Evolutionary conservation across 495 filamentous ascomycete genomes (phyloP).

Genomic region (Pseudevernia furfuracea): DNA sequence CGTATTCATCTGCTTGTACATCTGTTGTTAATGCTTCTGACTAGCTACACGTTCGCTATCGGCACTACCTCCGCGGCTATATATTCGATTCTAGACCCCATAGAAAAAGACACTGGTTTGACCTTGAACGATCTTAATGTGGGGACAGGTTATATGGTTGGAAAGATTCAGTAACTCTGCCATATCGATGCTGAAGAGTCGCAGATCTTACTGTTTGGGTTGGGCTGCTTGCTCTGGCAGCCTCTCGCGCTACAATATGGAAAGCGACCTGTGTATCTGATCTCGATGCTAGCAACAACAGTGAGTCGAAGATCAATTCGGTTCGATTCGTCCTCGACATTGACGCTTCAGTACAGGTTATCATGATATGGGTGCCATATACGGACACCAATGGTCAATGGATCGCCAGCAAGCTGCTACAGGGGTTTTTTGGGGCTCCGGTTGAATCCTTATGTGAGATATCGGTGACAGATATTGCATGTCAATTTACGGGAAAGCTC

Average conservation of each 20-base stretch:
- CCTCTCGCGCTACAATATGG: slow-evolving; percentile 59
- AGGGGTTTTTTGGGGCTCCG: slow-evolving; percentile 58
- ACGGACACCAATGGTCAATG: slow-evolving; percentile 51
- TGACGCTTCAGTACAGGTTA: slow-evolving; percentile 23
- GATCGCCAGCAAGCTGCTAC: slow-evolving; percentile 54
- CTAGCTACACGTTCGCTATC: slow-evolving; percentile 51
- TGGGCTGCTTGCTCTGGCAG: slow-evolving; percentile 63
- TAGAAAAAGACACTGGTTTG: slow-evolving; percentile 49
- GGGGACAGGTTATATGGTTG: slow-evolving; percentile 54
- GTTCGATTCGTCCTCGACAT: neutral
- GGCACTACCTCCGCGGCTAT: slow-evolving; percentile 54
- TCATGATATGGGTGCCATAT: slow-evolving; percentile 40
- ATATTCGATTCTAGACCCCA: slow-evolving; percentile 53
- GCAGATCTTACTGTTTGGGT: slow-evolving; percentile 51
- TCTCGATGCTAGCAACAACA: slow-evolving; percentile 49
- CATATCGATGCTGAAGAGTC: neutral
- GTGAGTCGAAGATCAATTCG: slow-evolving; percentile 26
- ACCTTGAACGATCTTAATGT: slow-evolving; percentile 47
- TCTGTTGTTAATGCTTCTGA: neutral
- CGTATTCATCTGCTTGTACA: slow-evolving; percentile 25
- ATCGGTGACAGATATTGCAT: slow-evolving; percentile 51
- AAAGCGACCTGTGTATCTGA: slow-evolving; percentile 55
- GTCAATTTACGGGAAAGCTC: slow-evolving; percentile 11
- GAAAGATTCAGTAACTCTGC: slow-evolving; percentile 1
- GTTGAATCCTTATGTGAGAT: slow-evolving; percentile 58